Percentiles rank a stretch among this genome's conserved stretches.
Conservation (phyloP, 106 monocot genomes). For the Apostasia ramifera region DNA sequence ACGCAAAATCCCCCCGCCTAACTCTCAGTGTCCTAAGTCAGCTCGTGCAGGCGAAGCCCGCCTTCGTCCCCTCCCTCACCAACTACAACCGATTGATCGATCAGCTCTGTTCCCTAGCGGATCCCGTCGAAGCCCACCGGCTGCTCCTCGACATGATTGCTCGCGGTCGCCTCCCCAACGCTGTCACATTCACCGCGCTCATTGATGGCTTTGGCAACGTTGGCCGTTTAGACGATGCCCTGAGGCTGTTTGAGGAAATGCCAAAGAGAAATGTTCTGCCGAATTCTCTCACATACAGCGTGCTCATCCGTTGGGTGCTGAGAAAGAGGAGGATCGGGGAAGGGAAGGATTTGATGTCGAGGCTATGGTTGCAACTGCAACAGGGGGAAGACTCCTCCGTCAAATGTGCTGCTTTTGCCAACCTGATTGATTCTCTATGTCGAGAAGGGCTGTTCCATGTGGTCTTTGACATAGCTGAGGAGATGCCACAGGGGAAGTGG, state of each 20-base stretch:
- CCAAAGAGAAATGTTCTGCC: slow-evolving; percentile 24
- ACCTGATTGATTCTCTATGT: slow-evolving; percentile 67
- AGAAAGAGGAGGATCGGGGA: slow-evolving; percentile 39
- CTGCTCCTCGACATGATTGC: slow-evolving; percentile 37
- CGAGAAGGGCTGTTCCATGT: slow-evolving; percentile 62
- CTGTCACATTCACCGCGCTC: slow-evolving; percentile 54
- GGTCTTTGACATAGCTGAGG: slow-evolving; percentile 78
- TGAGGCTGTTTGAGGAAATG: slow-evolving; percentile 73
- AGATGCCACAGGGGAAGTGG: slow-evolving; percentile 57
- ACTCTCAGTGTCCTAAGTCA: slow-evolving; percentile 40
- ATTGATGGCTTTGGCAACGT: slow-evolving; percentile 45
- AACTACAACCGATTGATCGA: slow-evolving; percentile 64
- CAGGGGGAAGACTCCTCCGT: slow-evolving; percentile 16
- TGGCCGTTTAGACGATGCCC: slow-evolving; percentile 36
- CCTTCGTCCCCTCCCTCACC: slow-evolving; percentile 41
- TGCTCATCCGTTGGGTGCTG: slow-evolving; percentile 51
- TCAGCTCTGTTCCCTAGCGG: slow-evolving; percentile 30
- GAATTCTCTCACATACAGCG: slow-evolving; percentile 66
- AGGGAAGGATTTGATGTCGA: slow-evolving; percentile 26
- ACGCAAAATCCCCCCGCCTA: slow-evolving; percentile 35
- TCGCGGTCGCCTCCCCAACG: slow-evolving; percentile 32
- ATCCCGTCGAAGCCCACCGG: slow-evolving; percentile 14
- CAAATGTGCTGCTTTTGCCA: slow-evolving; percentile 66
- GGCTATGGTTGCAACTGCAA: slow-evolving; percentile 51
- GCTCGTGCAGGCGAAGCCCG: slow-evolving; percentile 27